These are phyloP conservation scores for Komagataella populi DNA, from an alignment of 805 yeast species.

Conservation along the genomic window DNA sequence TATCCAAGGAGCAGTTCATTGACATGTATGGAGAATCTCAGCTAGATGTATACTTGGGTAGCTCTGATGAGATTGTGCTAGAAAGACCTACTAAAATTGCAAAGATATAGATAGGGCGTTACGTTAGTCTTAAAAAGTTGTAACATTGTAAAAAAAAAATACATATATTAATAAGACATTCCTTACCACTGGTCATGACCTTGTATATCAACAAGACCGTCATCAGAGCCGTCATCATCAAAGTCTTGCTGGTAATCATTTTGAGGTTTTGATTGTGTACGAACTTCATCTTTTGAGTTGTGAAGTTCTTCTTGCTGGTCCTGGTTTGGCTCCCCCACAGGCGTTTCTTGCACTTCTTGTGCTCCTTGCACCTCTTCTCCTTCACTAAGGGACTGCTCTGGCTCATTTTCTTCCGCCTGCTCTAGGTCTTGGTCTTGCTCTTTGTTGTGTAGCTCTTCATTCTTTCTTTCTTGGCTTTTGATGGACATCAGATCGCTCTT, in stretches of 20 bases:
- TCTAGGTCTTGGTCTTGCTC: neutral
- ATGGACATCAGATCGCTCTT: slow-evolving; percentile 8
- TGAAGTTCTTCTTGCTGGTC: neutral
- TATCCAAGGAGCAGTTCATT: slow-evolving; percentile 36
- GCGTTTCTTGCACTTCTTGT: neutral
- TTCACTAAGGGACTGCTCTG: neutral
- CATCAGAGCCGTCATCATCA: neutral
- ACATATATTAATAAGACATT: neutral
- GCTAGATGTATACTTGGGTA: neutral
- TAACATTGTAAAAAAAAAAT: neutral
- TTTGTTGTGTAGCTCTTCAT: slow-evolving; percentile 1
- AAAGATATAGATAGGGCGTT: neutral
- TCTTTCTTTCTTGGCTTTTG: slow-evolving; percentile 2
- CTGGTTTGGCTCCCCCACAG: neutral
- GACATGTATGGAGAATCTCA: slow-evolving; percentile 28
- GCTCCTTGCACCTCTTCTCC: neutral
- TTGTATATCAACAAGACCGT: neutral
- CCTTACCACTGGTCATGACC: neutral
- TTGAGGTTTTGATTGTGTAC: neutral
- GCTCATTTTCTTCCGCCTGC: neutral
- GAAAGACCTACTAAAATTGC: neutral
- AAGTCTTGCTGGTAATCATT: neutral
- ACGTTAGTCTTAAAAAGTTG: neutral
- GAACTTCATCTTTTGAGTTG: neutral
- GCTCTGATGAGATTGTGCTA: neutral